Evolutionary conservation across 202 grass and related monocot genomes (phyloP), one percentile per base, ranked within the genome.

Genomic region (Digitaria exilis): DNA sequence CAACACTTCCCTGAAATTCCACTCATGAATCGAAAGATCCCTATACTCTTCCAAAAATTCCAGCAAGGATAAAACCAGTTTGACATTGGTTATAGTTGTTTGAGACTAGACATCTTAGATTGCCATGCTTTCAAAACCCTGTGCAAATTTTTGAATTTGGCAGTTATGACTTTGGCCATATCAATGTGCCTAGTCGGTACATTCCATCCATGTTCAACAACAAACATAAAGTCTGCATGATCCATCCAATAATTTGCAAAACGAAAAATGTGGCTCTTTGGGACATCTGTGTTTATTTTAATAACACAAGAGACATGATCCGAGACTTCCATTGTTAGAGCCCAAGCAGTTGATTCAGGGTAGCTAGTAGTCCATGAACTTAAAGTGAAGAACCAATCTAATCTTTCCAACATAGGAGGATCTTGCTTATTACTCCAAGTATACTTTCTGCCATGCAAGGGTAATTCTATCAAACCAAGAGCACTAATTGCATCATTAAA

Each of bases 341-440:
- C 2, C 0, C 12, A 15, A 13, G 3, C 2, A 46, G 2, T 46
- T n/a, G n/a, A n/a, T 2, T 4, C 6, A 0, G 44, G 44, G 1
- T 15, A 46, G 2, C 2, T 15, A 0, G 6, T 0, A 15, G 44
- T 46, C 44, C 44, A 58, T 0, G 55, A 24, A 1, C 12, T 58
- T 0, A 10, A 25, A 0, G 22, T 58, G 1, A 58, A 58, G 0
- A 58, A 4, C 55, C 6, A 26, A 0, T 6, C 15, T 4, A 26
- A 0, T 3, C 22, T 58, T 13, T 6, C 3, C 0, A 26, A 2
- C 0, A 6, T 0, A 8, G 22, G 13, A 1, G 3, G 44, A 1
- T 25, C 2, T 26, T 58, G 22, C 2, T 58, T 58, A 1, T 58
- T 58, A 9, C 22, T 11, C 55, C 55, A 58, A 4, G 55, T 58